These are phyloP conservation scores for Trichoderma aggressivum DNA, from an alignment of 2,329 filamentous ascomycete genomes.

Conservation along the genomic window DNA sequence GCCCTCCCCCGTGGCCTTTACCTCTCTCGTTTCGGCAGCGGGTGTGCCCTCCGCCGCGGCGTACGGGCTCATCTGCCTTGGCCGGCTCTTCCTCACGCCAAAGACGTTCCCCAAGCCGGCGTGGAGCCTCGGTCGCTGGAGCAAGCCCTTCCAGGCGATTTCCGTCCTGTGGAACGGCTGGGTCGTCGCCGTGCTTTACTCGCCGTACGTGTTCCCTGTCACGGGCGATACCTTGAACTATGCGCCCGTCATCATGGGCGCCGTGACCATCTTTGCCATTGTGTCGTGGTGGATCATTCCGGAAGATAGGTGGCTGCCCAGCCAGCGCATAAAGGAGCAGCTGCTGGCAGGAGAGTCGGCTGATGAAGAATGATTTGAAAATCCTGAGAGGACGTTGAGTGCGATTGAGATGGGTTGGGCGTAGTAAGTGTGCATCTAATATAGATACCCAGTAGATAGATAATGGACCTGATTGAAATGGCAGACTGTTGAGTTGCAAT, in stretches of 20 bases:
- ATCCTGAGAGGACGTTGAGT: neutral
- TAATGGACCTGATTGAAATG: neutral
- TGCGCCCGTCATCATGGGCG: slow-evolving; percentile 50
- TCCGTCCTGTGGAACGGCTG: slow-evolving; percentile 48
- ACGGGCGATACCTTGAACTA: slow-evolving; percentile 43
- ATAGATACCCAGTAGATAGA: neutral
- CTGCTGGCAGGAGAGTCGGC: slow-evolving; percentile 12
- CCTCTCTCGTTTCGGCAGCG: slow-evolving; percentile 51
- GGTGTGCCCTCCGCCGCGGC: slow-evolving; percentile 51
- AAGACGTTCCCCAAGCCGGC: slow-evolving; percentile 45
- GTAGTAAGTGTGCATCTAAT: neutral
- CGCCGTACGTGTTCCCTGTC: slow-evolving; percentile 45
- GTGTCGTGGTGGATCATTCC: slow-evolving; percentile 18
- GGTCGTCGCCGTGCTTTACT: slow-evolving; percentile 47
- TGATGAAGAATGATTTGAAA: neutral
- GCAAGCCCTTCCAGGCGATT: slow-evolving; percentile 46
- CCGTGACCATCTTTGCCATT: slow-evolving; percentile 41
- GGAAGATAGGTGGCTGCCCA: slow-evolving; percentile 15
- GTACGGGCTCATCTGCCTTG: slow-evolving; percentile 50
- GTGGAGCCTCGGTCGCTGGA: slow-evolving; percentile 44
- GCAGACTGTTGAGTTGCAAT: neutral
- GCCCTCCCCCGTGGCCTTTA: slow-evolving; percentile 52
- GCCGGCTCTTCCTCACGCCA: slow-evolving; percentile 45
- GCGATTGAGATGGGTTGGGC: neutral
- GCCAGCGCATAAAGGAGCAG: slow-evolving; percentile 17